phyloP scores from a whole-genome alignment of 305 asterid genomes.

The Caryopteris hybrid region DNA sequence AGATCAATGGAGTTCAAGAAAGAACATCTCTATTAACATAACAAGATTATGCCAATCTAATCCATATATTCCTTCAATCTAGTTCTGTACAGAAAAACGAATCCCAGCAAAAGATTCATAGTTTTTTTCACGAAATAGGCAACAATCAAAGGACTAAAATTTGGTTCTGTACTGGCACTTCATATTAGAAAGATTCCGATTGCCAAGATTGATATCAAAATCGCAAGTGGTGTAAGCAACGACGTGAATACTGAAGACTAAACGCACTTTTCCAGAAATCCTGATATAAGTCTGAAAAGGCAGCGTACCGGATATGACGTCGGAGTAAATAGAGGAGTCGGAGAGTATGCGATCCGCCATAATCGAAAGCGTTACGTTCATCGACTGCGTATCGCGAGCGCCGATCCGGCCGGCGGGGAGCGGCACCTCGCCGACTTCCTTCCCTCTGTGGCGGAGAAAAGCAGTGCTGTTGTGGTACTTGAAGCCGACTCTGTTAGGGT shows the following conservation, averaged over 20 bases:
- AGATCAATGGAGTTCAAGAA: background rate
- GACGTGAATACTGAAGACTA: conserved; percentile 52
- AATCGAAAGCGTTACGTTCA: conserved; percentile 62
- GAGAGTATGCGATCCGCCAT: conserved; percentile 76
- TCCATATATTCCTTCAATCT: background rate
- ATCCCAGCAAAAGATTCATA: background rate
- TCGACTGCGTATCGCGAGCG: conserved; percentile 33
- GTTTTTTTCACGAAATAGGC: background rate
- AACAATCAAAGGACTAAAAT: conserved; percentile 18
- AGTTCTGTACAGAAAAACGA: background rate
- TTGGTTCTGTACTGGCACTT: conserved; percentile 59
- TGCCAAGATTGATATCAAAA: conserved; percentile 32
- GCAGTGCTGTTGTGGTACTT: conserved; percentile 48
- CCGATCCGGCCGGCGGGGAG: conserved; percentile 54
- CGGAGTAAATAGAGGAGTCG: conserved; percentile 40
- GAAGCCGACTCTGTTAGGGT: conserved; percentile 83
- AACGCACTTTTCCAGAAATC: conserved; percentile 55
- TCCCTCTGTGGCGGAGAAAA: conserved; percentile 50
- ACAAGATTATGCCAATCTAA: background rate
- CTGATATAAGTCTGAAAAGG: conserved; percentile 55
- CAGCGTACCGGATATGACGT: conserved; percentile 46
- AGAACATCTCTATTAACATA: background rate
- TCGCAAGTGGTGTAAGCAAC: conserved; percentile 59
- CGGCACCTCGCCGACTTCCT: conserved; percentile 66
- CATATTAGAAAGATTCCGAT: conserved; percentile 42